Base-by-base conservation (phyloP, 2,329 filamentous ascomycete species). In the Fonsecaea monophora region DNA sequence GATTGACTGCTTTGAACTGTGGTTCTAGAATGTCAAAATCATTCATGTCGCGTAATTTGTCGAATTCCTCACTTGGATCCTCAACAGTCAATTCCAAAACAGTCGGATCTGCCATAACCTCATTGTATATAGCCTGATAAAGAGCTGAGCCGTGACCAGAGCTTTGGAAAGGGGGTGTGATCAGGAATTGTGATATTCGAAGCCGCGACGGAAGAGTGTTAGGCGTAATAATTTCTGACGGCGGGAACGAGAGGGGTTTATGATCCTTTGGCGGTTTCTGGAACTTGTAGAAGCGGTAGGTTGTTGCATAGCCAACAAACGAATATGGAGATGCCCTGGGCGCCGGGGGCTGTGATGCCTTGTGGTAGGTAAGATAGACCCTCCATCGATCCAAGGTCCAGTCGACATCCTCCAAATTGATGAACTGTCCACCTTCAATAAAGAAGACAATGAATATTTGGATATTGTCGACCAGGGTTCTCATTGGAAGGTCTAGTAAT, bases 141-240 rank as follows among this genome's bases (percentile, higher is more conserved):
- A 99, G 87, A 50, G 87, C 85, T 10, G 88, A 86, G 40, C 94
- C 95, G 58, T 94, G 89, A 15, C 93, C 93, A 68, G 88, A 87
- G 68, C 87, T 85, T 76, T 97, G 94, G 78, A 92, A 96, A 5
- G 92, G 90, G 1, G 94, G 94, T 10, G 99, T 83, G 69, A 99
- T 89, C 68, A 99, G 76, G 78, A 98, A 98, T 77, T 99, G 95
- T 0, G 94, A 96, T 71, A 99, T 92, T 53, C 96, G 87, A 67
- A 92, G 88, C 45, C 94, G 89, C 73, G 90, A 90, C 12, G 92
- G 90, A 1, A 94, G 84, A 57, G 89, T 81, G 4, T 86, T 77
- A 70, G 89, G 82, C n/a, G 78, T 75, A 56, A 84, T 75, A 60
- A 77, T 70, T 58, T 45, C 80, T 74, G 71, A 76, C 66, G 60